Evolutionary conservation across 306 rosid genomes (phyloP).

Genomic region (Argentina anserina): DNA sequence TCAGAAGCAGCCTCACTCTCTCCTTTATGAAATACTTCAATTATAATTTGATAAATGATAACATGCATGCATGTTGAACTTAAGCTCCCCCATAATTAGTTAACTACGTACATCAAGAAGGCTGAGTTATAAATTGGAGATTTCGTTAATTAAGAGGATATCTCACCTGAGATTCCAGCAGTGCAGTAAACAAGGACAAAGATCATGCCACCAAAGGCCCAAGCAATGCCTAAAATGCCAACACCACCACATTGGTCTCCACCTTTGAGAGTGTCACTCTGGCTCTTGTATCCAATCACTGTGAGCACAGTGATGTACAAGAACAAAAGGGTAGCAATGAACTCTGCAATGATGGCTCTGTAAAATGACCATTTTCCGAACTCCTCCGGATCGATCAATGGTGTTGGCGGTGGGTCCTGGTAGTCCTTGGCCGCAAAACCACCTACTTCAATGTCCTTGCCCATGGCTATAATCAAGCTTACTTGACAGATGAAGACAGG

Average conservation of each 20-base stretch:
- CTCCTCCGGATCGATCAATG: slow-evolving; percentile 52
- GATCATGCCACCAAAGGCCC: slow-evolving; percentile 50
- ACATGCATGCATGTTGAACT: too few relatives aligned
- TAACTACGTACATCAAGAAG: too few relatives aligned
- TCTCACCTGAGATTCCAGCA: slow-evolving; percentile 41
- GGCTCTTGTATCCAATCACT: slow-evolving; percentile 42
- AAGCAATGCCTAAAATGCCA: slow-evolving; percentile 33
- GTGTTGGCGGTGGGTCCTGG: slow-evolving; percentile 71
- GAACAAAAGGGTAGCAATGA: slow-evolving; percentile 81
- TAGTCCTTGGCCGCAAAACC: slow-evolving; percentile 48
- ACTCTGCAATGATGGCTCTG: slow-evolving; percentile 82
- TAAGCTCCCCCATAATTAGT: too few relatives aligned
- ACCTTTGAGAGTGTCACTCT: background rate
- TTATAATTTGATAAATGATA: too few relatives aligned
- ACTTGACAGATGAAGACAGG: background rate
- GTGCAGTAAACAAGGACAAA: slow-evolving; percentile 44
- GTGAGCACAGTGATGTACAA: slow-evolving; percentile 45
- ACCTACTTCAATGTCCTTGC: slow-evolving; percentile 34
- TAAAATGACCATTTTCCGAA: slow-evolving; percentile 66
- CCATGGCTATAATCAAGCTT: slow-evolving; percentile 19
- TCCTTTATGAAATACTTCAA: too few relatives aligned
- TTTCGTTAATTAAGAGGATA: too few relatives aligned
- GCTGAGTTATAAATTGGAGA: too few relatives aligned
- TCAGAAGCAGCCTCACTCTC: too few relatives aligned
- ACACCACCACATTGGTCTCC: slow-evolving; percentile 34